These are phyloP conservation scores for Graphilbum fragrans DNA, from an alignment of 2,329 filamentous ascomycete species.

Conservation along the genomic window DNA sequence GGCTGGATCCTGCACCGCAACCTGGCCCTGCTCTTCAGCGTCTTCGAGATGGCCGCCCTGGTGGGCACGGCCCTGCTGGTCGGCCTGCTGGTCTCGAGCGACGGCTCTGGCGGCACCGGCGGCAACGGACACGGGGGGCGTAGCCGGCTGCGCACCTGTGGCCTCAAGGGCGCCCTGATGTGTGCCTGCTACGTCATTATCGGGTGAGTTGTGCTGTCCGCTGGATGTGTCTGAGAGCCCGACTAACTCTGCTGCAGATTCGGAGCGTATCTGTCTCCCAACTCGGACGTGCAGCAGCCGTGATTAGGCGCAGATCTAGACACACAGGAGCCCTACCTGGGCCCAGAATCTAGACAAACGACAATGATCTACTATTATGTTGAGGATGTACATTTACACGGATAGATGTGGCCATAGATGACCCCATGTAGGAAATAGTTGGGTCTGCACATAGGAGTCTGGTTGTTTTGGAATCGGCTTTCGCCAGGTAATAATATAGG, in stretches of 20 bases:
- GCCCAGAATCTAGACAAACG: too few species aligned
- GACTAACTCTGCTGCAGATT: not conserved
- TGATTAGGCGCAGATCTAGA: too few species aligned
- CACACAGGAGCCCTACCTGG: too few species aligned
- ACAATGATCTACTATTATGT: too few species aligned
- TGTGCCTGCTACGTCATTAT: conserved; percentile 58
- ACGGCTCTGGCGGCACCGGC: conserved; percentile 17
- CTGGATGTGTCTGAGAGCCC: not conserved
- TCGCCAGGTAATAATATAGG: too few species aligned
- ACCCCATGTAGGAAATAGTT: too few species aligned
- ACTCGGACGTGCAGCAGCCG: not conserved
- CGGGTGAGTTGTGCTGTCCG: conserved; percentile 16
- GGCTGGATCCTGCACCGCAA: conserved; percentile 61
- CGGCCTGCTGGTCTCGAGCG: conserved; percentile 75
- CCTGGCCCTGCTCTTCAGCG: conserved; percentile 71
- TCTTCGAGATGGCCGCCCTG: conserved; percentile 78
- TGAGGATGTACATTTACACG: too few species aligned
- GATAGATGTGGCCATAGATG: too few species aligned
- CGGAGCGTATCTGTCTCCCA: conserved; percentile 1
- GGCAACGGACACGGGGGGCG: not conserved
- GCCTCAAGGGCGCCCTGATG: conserved; percentile 66
- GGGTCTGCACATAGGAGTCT: too few species aligned
- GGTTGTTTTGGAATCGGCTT: too few species aligned
- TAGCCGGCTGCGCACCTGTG: conserved; percentile 51
- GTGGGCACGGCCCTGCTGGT: conserved; percentile 76